phyloP scores from a whole-genome alignment of 2,329 filamentous ascomycete genomes.

The Thyridium curvatum region DNA sequence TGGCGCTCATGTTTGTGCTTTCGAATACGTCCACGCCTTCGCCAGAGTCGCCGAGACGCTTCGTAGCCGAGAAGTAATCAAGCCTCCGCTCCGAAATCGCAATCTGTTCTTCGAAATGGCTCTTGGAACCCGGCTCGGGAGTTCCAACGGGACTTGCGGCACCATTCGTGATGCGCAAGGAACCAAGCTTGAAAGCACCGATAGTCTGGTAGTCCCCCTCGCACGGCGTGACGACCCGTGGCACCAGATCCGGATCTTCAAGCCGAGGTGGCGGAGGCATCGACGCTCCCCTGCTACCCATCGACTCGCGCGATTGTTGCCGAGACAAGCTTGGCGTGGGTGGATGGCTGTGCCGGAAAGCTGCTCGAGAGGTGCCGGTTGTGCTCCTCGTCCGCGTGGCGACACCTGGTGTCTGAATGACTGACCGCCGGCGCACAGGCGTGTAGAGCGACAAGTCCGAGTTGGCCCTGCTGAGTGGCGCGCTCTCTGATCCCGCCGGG shows the following conservation, averaged over 20 bases:
- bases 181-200: constrained; percentile 57
- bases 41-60: too few species aligned
- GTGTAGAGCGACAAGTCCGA: constrained; percentile 43
- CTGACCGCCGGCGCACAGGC: constrained; percentile 39
- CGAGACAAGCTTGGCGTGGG: constrained; percentile 29
- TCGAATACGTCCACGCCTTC: too few species aligned
- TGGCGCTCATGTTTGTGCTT: too few species aligned
- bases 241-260: constrained; percentile 15
- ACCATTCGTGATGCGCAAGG: constrained; percentile 57
- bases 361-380: constrained; percentile 18
- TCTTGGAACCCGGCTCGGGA: constrained; percentile 17
- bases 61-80: neutral
- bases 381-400: constrained; percentile 32
- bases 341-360: constrained; percentile 29
- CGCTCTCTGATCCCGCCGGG: constrained; percentile 16
- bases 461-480: constrained; percentile 28
- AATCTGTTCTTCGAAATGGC: too few species aligned
- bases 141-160: constrained; percentile 42
- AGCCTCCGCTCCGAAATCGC: too few species aligned
- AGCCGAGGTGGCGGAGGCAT: constrained; percentile 19
- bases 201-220: constrained; percentile 54
- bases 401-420: constrained; percentile 42
- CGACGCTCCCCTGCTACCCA: constrained; percentile 22
- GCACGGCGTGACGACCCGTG: constrained; percentile 40
- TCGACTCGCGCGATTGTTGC: constrained; percentile 31